A percentile compares a stretch with the other conserved stretches of the same genome.
phyloP scores from a whole-genome alignment of 2,329 filamentous ascomycete genomes.

The Ophiosphaerella korrae region DNA sequence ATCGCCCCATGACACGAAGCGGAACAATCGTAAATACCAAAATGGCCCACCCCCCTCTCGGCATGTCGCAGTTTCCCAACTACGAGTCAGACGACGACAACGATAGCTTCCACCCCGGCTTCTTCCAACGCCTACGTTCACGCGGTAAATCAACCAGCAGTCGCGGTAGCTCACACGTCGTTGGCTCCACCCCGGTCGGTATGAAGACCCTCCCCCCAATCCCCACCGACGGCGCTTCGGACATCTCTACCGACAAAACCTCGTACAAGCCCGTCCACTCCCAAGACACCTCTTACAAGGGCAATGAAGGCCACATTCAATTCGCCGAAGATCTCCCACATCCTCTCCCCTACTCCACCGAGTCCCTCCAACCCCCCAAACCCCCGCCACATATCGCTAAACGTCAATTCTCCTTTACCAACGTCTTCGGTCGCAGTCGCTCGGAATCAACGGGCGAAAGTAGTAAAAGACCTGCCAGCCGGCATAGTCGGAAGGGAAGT shows the following conservation, averaged over 20 bases:
- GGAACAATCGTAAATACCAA: constrained; percentile 53
- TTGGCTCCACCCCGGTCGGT: constrained; percentile 18
- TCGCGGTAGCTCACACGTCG: constrained; percentile 20
- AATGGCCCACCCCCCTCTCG: constrained; percentile 74
- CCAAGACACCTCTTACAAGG: constrained; percentile 55
- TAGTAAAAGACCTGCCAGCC: constrained; percentile 29
- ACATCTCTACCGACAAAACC: constrained; percentile 47
- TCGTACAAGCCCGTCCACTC: constrained; percentile 53
- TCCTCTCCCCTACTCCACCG: constrained; percentile 42
- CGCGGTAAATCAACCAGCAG: constrained; percentile 42
- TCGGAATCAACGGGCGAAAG: constrained; percentile 33
- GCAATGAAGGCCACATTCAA: constrained; percentile 48
- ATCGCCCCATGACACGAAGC: constrained; percentile 34
- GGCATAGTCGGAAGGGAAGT: constrained; percentile 40
- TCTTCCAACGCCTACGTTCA: constrained; percentile 48
- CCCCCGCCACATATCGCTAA: constrained; percentile 64
- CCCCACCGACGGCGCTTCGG: constrained; percentile 28
- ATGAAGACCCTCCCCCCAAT: constrained; percentile 30
- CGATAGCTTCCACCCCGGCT: constrained; percentile 53
- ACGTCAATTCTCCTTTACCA: constrained; percentile 91
- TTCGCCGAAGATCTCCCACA: constrained; percentile 48
- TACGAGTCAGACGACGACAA: constrained; percentile 56
- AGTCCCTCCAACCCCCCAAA: constrained; percentile 58
- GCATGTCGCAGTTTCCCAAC: constrained; percentile 83
- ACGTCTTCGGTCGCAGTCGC: constrained; percentile 68